Evolutionary conservation across 106 monocot species (phyloP), one percentile per base, ranked within the genome.

Genomic region (Iris macrosiphon): DNA sequence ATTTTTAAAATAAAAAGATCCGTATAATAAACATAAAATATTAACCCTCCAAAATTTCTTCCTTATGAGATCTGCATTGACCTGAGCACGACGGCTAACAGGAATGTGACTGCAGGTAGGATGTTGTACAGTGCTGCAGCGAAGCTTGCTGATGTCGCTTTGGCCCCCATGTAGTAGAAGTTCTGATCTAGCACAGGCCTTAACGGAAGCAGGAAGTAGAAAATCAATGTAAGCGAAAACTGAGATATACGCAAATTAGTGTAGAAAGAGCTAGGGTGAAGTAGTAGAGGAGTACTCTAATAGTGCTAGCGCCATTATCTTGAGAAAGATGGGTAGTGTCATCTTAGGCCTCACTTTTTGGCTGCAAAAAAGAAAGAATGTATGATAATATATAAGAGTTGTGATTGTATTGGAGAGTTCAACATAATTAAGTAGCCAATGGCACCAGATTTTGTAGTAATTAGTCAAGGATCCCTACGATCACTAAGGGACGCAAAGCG

Each of bases 131-230:
- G 25, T 0, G 95, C 89, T 0, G 89, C 64, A 0, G 95, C 40
- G 41, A 82, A 89, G 59, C 85, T 83, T 18, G 95, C 89, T 0
- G 70, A 66, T 17, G 95, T 96, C 40, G 58, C 20, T 26, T 89
- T 82, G n/a, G 79, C 48, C 12, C 95, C 95, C 76, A 75, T 50
- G 57, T 96, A 86, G 72, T 85, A 85, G 40, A 85, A 77, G 63
- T 89, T 89, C 49, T 85, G 85, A 57, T 86, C 95, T 61, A 96
- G 70, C 6, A 89, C 95, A 17, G 89, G 89, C 72, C 95, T 94
- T 64, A 6, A 30, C 31, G 17, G n/a, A 31, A 0, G 1, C 11
- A 37, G 1, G 40, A n/a, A 46, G 9, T 4, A 4, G n/a, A 14
- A 2, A 35, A 15, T 15, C 18, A 26, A 14, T 42, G 11, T 10